phyloP scores from a whole-genome alignment of 2,329 filamentous ascomycete species.

The Cladophialophora immunda region DNA sequence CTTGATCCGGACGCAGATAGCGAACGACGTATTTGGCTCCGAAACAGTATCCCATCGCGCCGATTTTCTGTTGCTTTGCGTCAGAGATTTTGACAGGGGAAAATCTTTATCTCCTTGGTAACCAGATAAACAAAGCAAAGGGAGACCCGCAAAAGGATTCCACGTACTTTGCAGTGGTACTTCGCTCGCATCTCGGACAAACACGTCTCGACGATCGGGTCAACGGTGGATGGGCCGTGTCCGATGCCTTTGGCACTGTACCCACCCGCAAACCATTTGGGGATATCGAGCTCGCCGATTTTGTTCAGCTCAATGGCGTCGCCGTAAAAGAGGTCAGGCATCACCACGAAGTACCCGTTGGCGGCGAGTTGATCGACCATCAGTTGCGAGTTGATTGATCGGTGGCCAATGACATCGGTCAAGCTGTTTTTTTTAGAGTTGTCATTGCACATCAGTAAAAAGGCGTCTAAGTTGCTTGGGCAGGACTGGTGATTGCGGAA shows the following conservation, averaged over 20 bases:
- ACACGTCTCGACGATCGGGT: constrained; percentile 60
- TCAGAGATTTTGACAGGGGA: constrained; percentile 11
- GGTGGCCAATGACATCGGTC: constrained; percentile 66
- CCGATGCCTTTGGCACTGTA: constrained; percentile 33
- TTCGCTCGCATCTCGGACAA: constrained; percentile 48
- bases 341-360: constrained; percentile 71
- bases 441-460: neutral
- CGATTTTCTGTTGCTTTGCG: constrained; percentile 32
- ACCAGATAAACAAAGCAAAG: neutral
- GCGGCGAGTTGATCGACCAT: constrained; percentile 78
- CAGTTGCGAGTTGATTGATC: constrained; percentile 65
- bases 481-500: neutral
- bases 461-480: neutral
- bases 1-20: constrained; percentile 63
- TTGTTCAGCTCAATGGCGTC: constrained; percentile 67
- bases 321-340: constrained; percentile 76
- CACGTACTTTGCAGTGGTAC: constrained; percentile 17
- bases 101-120: neutral
- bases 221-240: constrained; percentile 55
- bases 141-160: neutral
- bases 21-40: constrained; percentile 69
- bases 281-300: constrained; percentile 56
- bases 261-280: constrained; percentile 17
- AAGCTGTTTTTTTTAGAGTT: constrained; percentile 41
- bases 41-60: constrained; percentile 42